These are phyloP conservation scores for Cyclotella baltica DNA, from an alignment of 108 stramenopile species.

Conservation along the genomic window DNA sequence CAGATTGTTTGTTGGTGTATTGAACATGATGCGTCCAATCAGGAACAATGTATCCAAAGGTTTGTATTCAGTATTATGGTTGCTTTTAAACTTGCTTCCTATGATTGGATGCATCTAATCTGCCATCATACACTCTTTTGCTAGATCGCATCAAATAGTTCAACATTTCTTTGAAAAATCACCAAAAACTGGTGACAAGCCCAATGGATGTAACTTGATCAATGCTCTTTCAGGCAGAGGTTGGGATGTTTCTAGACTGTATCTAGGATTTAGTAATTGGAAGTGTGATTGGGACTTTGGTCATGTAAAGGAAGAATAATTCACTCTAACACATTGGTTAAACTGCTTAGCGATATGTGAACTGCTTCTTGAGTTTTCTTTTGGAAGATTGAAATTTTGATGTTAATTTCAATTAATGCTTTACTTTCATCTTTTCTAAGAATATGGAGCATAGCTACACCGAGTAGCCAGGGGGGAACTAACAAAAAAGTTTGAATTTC, in stretches of 20 bases:
- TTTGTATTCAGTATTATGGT: too few species aligned
- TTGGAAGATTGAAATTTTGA: too few species aligned
- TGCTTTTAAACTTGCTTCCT: too few species aligned
- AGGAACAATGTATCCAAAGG: background rate
- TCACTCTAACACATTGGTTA: background rate
- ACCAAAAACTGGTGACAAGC: background rate
- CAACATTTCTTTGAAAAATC: constrained; percentile 5
- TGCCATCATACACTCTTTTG: constrained; percentile 5
- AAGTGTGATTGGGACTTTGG: constrained; percentile 41
- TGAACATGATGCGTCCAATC: background rate
- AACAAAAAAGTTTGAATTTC: too few species aligned
- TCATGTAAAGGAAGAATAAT: background rate
- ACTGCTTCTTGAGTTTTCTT: too few species aligned
- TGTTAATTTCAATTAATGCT: too few species aligned
- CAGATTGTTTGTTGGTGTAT: constrained; percentile 41
- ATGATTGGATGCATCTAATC: background rate
- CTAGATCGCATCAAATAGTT: constrained; percentile 24
- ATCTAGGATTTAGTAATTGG: constrained; percentile 70
- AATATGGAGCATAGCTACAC: too few species aligned
- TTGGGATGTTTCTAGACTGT: constrained; percentile 76
- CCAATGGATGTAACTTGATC: constrained; percentile 11
- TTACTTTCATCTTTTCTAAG: too few species aligned
- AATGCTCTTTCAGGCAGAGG: constrained; percentile 51
- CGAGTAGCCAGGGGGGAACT: too few species aligned
- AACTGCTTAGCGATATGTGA: too few species aligned